These are phyloP conservation scores for Penicillium frequentans DNA, from an alignment of 2,329 filamentous ascomycete species.

Conservation along the genomic window DNA sequence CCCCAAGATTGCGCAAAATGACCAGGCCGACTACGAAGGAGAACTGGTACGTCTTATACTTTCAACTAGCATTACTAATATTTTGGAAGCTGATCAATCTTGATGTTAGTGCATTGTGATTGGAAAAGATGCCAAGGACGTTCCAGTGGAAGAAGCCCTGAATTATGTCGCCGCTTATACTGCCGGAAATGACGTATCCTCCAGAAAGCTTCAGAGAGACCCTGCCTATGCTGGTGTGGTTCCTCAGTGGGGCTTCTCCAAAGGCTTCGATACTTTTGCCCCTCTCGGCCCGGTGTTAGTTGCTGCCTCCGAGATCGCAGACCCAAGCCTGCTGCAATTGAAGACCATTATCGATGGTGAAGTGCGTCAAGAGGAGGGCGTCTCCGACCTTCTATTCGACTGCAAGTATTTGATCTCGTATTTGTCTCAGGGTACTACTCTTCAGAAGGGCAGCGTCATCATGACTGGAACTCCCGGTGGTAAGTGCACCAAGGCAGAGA, in stretches of 20 bases:
- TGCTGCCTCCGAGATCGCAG: constrained; percentile 40
- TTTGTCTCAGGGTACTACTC: constrained; percentile 38
- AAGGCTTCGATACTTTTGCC: constrained; percentile 58
- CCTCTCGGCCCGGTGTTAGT: constrained; percentile 56
- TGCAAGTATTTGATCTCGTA: constrained; percentile 36
- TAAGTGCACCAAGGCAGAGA: constrained; percentile 6
- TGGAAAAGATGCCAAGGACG: constrained; percentile 53
- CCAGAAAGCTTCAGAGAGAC: constrained; percentile 54
- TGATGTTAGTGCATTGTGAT: constrained; percentile 50
- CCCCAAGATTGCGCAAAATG: constrained; percentile 62
- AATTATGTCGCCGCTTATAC: constrained; percentile 57
- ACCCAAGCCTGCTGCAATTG: constrained; percentile 46
- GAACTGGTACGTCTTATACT: constrained; percentile 52
- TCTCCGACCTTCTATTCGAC: constrained; percentile 50
- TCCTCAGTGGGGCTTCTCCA: constrained; percentile 59
- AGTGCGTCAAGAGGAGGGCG: constrained; percentile 44
- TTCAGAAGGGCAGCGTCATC: constrained; percentile 50
- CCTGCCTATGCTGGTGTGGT: constrained; percentile 51
- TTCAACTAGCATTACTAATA: constrained; percentile 38
- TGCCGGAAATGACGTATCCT: constrained; percentile 56
- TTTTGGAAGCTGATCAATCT: background rate
- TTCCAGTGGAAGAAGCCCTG: constrained; percentile 46
- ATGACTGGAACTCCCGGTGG: constrained; percentile 53
- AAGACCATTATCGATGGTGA: constrained; percentile 52
- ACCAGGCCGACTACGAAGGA: constrained; percentile 69